Percentiles rank a stretch among this genome's conserved stretches.
These are phyloP conservation scores for Claviceps lovelessii DNA, from an alignment of 2,329 filamentous ascomycete genomes.

Conservation along the genomic window DNA sequence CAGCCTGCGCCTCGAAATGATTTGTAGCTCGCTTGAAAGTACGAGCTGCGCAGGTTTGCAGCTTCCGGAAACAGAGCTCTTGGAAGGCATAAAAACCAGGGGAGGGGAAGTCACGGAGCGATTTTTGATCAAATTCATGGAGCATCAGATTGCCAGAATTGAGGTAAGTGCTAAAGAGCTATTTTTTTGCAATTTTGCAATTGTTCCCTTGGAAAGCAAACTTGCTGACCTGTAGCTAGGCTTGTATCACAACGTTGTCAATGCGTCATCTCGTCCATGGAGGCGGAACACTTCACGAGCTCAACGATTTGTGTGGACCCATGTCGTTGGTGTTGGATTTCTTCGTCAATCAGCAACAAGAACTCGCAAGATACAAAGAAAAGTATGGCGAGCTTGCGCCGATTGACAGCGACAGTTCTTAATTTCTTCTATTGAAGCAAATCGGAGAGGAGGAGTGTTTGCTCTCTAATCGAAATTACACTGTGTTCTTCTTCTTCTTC, in stretches of 20 bases:
- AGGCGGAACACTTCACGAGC: conserved; percentile 42
- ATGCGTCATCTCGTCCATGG: conserved; percentile 68
- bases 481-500: background rate
- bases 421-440: conserved; percentile 4
- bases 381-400: conserved; percentile 30
- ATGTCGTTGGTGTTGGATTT: conserved; percentile 58
- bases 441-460: conserved; percentile 3
- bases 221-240: conserved; percentile 31
- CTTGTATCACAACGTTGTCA: conserved; percentile 64
- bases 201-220: too few species aligned
- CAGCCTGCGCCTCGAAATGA: conserved; percentile 77
- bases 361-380: conserved; percentile 48
- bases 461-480: background rate
- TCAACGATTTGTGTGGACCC: conserved; percentile 62
- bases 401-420: conserved; percentile 11
- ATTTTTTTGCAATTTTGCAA: too few species aligned
- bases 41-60: conserved; percentile 49
- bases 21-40: conserved; percentile 78
- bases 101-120: conserved; percentile 80
- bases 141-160: conserved; percentile 89
- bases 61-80: conserved; percentile 66
- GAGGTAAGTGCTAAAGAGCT: conserved; percentile 46
- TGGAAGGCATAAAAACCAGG: conserved; percentile 51
- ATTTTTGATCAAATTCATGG: conserved; percentile 78
- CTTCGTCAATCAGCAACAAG: conserved; percentile 45